Percentiles rank a stretch among this genome's conserved stretches.
Evolutionary conservation across 345 rosid genomes (phyloP).

Genomic region (Microthlaspi erraticum): DNA sequence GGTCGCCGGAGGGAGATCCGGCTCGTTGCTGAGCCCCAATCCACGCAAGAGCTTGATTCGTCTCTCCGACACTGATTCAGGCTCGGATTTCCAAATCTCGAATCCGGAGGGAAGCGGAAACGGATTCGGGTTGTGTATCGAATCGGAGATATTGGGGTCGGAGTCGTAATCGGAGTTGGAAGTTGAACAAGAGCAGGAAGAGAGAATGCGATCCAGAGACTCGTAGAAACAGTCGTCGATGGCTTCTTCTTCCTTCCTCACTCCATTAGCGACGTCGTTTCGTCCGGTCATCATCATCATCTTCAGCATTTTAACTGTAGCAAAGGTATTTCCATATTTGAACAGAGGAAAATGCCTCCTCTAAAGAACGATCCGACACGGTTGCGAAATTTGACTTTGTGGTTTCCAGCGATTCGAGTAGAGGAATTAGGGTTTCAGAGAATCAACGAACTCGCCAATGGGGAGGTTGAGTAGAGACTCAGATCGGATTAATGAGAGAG

Average conservation of each 20-base stretch:
- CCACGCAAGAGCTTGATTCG: conserved; percentile 65
- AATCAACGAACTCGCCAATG: conserved; percentile 41
- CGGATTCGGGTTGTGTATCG: conserved; percentile 45
- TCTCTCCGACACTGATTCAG: conserved; percentile 74
- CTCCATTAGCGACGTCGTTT: conserved; percentile 42
- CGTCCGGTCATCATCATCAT: conserved; percentile 39
- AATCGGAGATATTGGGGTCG: conserved; percentile 50
- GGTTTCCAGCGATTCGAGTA: conserved; percentile 20
- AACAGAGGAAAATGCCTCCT: conserved; percentile 29
- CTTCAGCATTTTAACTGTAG: conserved; percentile 33
- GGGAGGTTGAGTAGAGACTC: conserved; percentile 34
- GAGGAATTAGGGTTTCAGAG: conserved; percentile 43
- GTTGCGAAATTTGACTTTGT: not conserved
- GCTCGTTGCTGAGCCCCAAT: conserved; percentile 69
- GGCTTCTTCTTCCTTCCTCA: conserved; percentile 34
- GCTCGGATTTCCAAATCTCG: conserved; percentile 87
- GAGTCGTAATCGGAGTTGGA: conserved; percentile 59
- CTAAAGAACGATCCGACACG: not conserved
- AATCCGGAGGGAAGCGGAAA: conserved; percentile 59
- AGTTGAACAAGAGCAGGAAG: conserved; percentile 72
- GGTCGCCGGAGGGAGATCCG: conserved; percentile 50
- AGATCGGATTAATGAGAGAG: conserved; percentile 50
- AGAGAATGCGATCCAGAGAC: conserved; percentile 77
- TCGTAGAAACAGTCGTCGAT: conserved; percentile 76
- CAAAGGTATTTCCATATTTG: conserved; percentile 49